phyloP scores from a whole-genome alignment of 805 yeast genomes.

The Zygosaccharomyces pseudorouxii region DNA sequence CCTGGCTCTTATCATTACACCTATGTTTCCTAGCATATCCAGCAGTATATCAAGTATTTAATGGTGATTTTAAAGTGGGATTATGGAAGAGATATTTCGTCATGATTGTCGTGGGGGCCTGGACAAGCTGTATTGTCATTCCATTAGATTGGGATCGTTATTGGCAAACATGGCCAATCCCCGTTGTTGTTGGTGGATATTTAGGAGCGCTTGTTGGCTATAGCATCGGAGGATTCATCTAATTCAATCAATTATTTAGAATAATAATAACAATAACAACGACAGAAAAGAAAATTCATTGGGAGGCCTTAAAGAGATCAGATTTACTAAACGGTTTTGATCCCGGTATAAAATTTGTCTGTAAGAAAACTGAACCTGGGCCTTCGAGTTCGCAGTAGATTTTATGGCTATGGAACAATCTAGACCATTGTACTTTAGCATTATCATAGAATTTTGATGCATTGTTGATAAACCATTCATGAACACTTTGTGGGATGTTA shows the following conservation, averaged over 20 bases:
- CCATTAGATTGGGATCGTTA: conserved; percentile 97
- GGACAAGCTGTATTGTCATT: conserved; percentile 91
- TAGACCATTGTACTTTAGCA: conserved; percentile 13
- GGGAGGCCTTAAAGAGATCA: conserved; percentile 10
- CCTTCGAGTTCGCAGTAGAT: conserved; percentile 29
- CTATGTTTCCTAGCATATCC: conserved; percentile 54
- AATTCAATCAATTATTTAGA: conserved; percentile 7
- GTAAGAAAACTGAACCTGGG: conserved; percentile 32
- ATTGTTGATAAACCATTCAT: conserved; percentile 6
- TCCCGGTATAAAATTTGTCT: conserved; percentile 18
- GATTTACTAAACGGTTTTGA: conserved; percentile 11
- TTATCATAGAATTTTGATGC: conserved; percentile 12
- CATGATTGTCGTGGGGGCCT: conserved; percentile 55
- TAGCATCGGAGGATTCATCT: conserved; percentile 35
- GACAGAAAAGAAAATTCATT: conserved; percentile 2
- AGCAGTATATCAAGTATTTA: conserved; percentile 58
- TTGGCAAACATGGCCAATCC: conserved; percentile 96
- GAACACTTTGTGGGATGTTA: conserved; percentile 9
- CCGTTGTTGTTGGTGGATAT: conserved; percentile 74
- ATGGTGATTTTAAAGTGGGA: conserved; percentile 48
- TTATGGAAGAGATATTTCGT: conserved; percentile 36
- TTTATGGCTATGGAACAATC: conserved; percentile 17
- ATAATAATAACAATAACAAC: conserved; percentile 6
- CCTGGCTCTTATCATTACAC: conserved; percentile 58
- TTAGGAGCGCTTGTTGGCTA: conserved; percentile 67